Evolutionary conservation across 257 asterid genomes (phyloP), one percentile per base, ranked within the genome.

Genomic region (Solanum corneliomulleri): DNA sequence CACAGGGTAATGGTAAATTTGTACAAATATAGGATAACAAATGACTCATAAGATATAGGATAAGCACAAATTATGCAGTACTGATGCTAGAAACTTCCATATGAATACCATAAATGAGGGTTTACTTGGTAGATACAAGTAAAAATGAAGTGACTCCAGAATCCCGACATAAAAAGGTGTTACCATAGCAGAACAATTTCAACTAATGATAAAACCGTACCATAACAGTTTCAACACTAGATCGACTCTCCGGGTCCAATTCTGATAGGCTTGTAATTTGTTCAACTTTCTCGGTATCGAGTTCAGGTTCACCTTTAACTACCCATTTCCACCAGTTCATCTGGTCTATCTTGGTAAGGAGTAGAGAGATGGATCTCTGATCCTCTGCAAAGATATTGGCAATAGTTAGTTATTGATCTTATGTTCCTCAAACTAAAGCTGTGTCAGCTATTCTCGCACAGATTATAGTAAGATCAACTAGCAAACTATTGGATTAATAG

Each of bases 281-380:
- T 92, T 94, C 98, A 42, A 89, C 96, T 89, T 94, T 93, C 87
- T 94, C 93, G 10, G 94, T 93, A 90, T 96, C 94, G 25, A 96
- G 62, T 88, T 93, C 95, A 5, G 95, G 99, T 66, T 93, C 96
- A 89, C 98, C 99, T 92, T 96, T 93, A 88, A 93, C 96, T 89
- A 93, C 44, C 88, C 87, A 93, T 88, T 95, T 95, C 96, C 99
- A 96, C 98, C 98, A 93, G 56, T 95, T 94, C 96, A 95, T 94
- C 88, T 95, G 95, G 87, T 96, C 90, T 27, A 91, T 94, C 83
- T 96, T 95, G 47, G 96, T 95, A 33, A 96, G 91, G 90, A 95
- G 96, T 88, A 96, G 69, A 86, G 95, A 93, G 83, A 96, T 35
- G n/a, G 90, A 91, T 86, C 91, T 94, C 85, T 94, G 98, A 89